phyloP scores from a whole-genome alignment of 129 eudicot species.

The Flaveria ramosissima region DNA sequence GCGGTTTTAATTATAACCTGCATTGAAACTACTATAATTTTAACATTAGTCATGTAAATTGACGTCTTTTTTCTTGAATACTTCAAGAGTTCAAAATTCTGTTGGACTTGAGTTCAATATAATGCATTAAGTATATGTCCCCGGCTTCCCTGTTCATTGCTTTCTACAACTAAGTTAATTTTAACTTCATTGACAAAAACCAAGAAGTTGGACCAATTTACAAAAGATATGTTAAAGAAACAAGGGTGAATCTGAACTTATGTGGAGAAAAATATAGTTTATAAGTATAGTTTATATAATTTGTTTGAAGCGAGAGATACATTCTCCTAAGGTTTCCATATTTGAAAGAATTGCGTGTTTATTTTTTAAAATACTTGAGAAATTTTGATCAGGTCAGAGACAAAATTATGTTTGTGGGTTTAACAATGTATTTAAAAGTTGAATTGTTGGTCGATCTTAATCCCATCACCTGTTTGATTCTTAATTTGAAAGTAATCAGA shows the following conservation, averaged over 20 bases:
- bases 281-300: background rate
- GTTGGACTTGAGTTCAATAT: background rate
- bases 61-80: background rate
- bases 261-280: background rate
- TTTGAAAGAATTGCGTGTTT: conserved; percentile 4
- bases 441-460: background rate
- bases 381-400: background rate
- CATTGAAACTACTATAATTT: background rate
- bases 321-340: background rate
- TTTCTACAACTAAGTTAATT: background rate
- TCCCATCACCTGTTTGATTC: background rate
- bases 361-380: background rate
- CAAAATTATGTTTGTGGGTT: conserved; percentile 10
- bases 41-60: background rate
- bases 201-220: background rate
- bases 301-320: background rate
- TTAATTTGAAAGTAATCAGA: conserved; percentile 12
- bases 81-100: background rate
- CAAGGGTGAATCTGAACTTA: background rate
- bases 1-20: background rate
- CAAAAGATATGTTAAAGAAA: background rate
- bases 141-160: background rate
- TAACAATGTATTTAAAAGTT: background rate
- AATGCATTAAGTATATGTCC: conserved; percentile 6
- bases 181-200: background rate